A percentile compares a stretch with the other conserved stretches of the same genome.
These are phyloP conservation scores for Lactarius indigo DNA, from an alignment of 768 basidiomycete genomes.

Conservation along the genomic window DNA sequence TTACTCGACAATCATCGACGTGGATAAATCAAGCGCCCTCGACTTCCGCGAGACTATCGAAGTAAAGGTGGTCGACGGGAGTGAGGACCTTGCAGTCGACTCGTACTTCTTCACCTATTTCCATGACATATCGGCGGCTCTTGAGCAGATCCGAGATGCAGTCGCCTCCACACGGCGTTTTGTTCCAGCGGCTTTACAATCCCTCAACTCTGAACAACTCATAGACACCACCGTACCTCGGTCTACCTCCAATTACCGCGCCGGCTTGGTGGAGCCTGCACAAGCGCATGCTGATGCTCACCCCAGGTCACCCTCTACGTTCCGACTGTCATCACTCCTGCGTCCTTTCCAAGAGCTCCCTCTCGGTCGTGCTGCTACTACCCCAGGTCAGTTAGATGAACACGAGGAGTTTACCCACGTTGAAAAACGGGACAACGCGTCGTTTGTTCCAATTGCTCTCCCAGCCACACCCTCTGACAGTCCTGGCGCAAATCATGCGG, in stretches of 20 bases:
- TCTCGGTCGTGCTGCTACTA: conserved; percentile 33
- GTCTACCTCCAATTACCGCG: conserved; percentile 11
- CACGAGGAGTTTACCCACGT: conserved; percentile 73
- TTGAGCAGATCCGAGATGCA: conserved; percentile 77
- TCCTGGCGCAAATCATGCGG: background rate
- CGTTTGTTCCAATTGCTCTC: conserved; percentile 42
- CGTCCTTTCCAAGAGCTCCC: conserved; percentile 64
- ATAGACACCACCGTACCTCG: conserved; percentile 57
- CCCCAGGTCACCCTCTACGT: conserved; percentile 40
- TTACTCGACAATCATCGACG: conserved; percentile 82
- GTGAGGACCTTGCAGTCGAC: conserved; percentile 71
- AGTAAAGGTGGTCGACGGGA: conserved; percentile 84
- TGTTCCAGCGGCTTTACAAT: conserved; percentile 26
- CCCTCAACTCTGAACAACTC: conserved; percentile 35
- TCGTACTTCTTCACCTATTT: conserved; percentile 97
- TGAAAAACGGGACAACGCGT: conserved; percentile 46
- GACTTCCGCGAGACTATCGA: conserved; percentile 98
- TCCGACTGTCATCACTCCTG: conserved; percentile 61
- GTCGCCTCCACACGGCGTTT: conserved; percentile 54
- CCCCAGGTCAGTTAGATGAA: conserved; percentile 36
- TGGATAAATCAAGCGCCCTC: conserved; percentile 83
- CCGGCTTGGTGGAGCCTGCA: conserved; percentile 6
- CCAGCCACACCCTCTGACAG: conserved; percentile 3
- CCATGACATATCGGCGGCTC: conserved; percentile 68
- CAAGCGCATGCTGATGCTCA: conserved; percentile 35